These are phyloP conservation scores for Skeletonema tropicum DNA, from an alignment of 108 stramenopile genomes.

Conservation along the genomic window DNA sequence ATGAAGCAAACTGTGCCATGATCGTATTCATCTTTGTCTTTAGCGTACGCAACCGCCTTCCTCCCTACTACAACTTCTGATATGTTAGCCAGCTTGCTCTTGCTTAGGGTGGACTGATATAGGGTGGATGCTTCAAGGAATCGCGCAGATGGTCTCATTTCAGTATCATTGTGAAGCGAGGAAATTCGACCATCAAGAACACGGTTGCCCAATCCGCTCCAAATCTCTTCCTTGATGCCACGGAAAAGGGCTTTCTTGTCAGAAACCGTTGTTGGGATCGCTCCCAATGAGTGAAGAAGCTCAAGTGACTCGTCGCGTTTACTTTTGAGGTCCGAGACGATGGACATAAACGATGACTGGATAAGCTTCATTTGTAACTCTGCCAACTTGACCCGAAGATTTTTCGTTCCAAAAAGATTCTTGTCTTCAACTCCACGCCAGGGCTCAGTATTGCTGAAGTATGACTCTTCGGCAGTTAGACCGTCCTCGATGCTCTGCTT, in stretches of 20 bases:
- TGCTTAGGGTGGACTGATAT: constrained; percentile 13
- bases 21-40: not conserved
- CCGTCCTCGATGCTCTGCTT: constrained; percentile 51
- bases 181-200: constrained; percentile 10
- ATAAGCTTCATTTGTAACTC: constrained; percentile 55
- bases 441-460: constrained; percentile 54
- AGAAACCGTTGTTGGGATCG: constrained; percentile 23
- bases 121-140: constrained; percentile 24
- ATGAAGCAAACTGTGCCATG: constrained; percentile 21
- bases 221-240: constrained; percentile 41
- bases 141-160: constrained; percentile 35
- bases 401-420: constrained; percentile 55
- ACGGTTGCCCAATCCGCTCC: constrained; percentile 40
- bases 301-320: constrained; percentile 30
- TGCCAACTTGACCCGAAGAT: constrained; percentile 55
- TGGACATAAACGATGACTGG: constrained; percentile 50
- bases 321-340: constrained; percentile 44
- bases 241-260: constrained; percentile 56
- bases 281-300: constrained; percentile 22
- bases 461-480: constrained; percentile 50
- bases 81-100: constrained; percentile 38
- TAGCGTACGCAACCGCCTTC: constrained; percentile 1
- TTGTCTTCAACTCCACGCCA: constrained; percentile 56
- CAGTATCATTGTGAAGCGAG: constrained; percentile 14
- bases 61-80: constrained; percentile 27